Evolutionary conservation across 768 basidiomycete species (phyloP).

Genomic region (Calocybe indica): DNA sequence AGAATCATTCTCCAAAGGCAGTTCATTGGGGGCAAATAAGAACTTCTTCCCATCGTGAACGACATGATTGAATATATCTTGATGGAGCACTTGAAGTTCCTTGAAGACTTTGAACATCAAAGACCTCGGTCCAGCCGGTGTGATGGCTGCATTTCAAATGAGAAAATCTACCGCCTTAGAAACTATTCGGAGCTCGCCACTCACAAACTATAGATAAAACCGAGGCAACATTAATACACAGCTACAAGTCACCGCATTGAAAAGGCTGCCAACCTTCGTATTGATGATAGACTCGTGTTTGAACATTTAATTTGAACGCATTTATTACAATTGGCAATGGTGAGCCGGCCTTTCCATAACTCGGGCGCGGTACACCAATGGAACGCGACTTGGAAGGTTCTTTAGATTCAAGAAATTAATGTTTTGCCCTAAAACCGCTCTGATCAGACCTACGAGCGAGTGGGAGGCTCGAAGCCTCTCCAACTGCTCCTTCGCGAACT

Average conservation of each 20-base stretch:
- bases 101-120: constrained; percentile 41
- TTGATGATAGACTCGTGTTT: constrained; percentile 62
- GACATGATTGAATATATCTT: constrained; percentile 67
- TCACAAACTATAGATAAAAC: constrained; percentile 32
- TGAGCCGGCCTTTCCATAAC: constrained; percentile 53
- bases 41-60: constrained; percentile 83
- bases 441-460: too few species aligned
- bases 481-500: too few species aligned
- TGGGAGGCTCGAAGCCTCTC: too few species aligned
- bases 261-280: constrained; percentile 59
- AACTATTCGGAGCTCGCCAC: constrained; percentile 9
- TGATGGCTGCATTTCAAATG: constrained; percentile 65
- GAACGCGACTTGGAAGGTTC: background rate
- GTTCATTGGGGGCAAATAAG: constrained; percentile 51
- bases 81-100: constrained; percentile 54
- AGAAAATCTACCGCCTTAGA: constrained; percentile 42
- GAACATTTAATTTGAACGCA: constrained; percentile 58
- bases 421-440: too few species aligned
- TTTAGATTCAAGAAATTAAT: too few species aligned
- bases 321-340: constrained; percentile 42
- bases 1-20: constrained; percentile 48
- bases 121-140: constrained; percentile 55
- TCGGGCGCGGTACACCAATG: constrained; percentile 63
- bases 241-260: constrained; percentile 1
- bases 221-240: constrained; percentile 6